Base-by-base conservation (phyloP, 2,329 filamentous ascomycete genomes). In the Corniculantispora saksenae region DNA sequence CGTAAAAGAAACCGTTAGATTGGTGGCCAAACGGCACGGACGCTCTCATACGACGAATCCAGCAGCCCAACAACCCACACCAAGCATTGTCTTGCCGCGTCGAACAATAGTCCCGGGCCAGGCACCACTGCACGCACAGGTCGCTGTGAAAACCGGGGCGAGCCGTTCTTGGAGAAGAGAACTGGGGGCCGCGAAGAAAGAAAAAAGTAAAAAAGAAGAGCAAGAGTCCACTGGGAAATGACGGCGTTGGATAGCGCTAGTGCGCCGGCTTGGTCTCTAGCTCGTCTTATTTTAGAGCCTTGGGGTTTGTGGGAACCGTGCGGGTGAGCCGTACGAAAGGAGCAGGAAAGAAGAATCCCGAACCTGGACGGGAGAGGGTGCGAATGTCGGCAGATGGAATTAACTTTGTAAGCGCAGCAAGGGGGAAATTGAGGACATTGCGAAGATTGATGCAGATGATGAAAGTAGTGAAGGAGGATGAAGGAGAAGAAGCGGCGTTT, bases 101-200 rank as follows among this genome's bases (percentile, higher is more conserved):
- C 56, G 56, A 48, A 50, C 40, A 50, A 59, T 50, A 13, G 27
- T 32, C 25, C 56, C 15, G 43, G 8, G 19, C 27, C 40, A 58
- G 40, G 21, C 55, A 58, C 54, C 21, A 43, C 17, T 15, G 6
- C 15, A 40, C 13, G 35, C 54, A 56, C 32, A 10, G n/a, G 29
- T 45, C 45, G 45, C n/a, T 21, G 10, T 32, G 32, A 62, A 62
- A 55, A 62, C 27, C 27, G 60, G 60, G 60, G 40, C 60, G n/a
- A 47, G 60, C 40, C 38, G 51, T 56, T 55, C 50, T 47, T 48
- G 60, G 51, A 38, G 12, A 35, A 10, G 13, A 45, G 25, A 19
- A n/a, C 27, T 38, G 29, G 43, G 47, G 48, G 7, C 8, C 57
- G 19, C 43, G 32, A 29, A 19, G 15, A 50, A 27, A 38, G n/a